Percentiles rank a stretch among this genome's conserved stretches.
These are phyloP conservation scores for Stromatinia cepivora DNA, from an alignment of 2,329 filamentous ascomycete species.

Conservation along the genomic window DNA sequence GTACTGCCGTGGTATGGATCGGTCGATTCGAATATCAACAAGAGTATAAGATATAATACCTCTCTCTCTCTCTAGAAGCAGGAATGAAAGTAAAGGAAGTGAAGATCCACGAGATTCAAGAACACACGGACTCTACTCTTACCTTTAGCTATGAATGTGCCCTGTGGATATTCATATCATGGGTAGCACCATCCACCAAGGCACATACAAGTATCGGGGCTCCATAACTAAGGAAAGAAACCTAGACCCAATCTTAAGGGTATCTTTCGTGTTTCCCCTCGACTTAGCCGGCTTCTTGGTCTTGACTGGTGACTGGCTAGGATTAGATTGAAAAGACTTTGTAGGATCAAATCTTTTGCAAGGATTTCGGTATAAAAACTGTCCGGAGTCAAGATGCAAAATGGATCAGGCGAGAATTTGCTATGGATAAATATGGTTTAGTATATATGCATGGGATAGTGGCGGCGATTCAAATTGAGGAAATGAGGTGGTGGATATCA, in stretches of 20 bases:
- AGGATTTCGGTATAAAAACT: conserved; percentile 16
- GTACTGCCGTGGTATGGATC: background rate
- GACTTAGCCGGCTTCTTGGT: background rate
- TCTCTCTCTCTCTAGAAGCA: conserved; percentile 9
- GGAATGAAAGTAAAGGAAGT: conserved; percentile 10
- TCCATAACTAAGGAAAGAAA: background rate
- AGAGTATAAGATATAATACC: background rate
- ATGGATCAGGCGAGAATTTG: conserved; percentile 5
- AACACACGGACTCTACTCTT: conserved; percentile 19
- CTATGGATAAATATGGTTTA: background rate
- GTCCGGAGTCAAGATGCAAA: background rate
- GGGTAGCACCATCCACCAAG: conserved; percentile 11
- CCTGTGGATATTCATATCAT: conserved; percentile 10
- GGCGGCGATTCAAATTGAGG: conserved; percentile 6
- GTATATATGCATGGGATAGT: conserved; percentile 15
- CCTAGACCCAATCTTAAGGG: conserved; percentile 8
- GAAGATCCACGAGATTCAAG: conserved; percentile 22
- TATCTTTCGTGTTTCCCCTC: conserved; percentile 6
- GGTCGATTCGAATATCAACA: background rate
- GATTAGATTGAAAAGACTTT: conserved; percentile 1
- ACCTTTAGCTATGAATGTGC: background rate
- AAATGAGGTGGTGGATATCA: conserved; percentile 22
- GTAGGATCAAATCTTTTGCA: conserved; percentile 4
- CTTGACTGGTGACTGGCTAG: conserved; percentile 2
- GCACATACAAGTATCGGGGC: conserved; percentile 8